phyloP scores from a whole-genome alignment of 106 monocot genomes.

The Phalaenopsis equestris region DNA sequence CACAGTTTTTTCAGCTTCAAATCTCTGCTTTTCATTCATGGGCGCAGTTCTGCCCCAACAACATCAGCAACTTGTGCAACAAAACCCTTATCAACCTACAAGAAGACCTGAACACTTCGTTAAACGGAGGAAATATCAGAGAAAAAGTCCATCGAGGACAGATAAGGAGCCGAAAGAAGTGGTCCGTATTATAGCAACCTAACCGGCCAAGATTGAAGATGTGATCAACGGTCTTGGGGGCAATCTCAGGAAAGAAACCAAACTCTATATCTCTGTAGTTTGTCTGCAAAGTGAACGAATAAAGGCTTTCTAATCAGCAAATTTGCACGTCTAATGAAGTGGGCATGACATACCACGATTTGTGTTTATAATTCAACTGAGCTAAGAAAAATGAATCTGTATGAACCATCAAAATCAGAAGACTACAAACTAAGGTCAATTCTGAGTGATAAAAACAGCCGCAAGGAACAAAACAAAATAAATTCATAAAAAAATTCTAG shows the following conservation, averaged over 20 bases:
- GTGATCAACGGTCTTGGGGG: no score
- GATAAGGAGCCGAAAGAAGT: conserved; percentile 85
- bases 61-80: conserved; percentile 99
- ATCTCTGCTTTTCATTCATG: conserved; percentile 76
- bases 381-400: background rate
- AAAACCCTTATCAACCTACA: conserved; percentile 90
- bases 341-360: background rate
- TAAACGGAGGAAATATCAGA: conserved; percentile 1
- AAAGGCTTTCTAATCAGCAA: background rate
- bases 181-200: conserved; percentile 88
- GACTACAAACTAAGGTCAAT: background rate
- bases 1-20: conserved; percentile 86
- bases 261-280: no score
- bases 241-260: no score
- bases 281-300: no score
- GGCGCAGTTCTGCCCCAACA: conserved; percentile 72
- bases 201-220: no score
- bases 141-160: background rate
- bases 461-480: background rate
- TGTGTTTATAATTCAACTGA: background rate
- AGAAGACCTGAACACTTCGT: background rate
- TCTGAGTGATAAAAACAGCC: background rate
- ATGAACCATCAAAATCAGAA: background rate
- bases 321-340: background rate
- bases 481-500: background rate